Base-by-base conservation (phyloP, 2,329 filamentous ascomycete species). In the Sarocladiaceae sp. region DNA sequence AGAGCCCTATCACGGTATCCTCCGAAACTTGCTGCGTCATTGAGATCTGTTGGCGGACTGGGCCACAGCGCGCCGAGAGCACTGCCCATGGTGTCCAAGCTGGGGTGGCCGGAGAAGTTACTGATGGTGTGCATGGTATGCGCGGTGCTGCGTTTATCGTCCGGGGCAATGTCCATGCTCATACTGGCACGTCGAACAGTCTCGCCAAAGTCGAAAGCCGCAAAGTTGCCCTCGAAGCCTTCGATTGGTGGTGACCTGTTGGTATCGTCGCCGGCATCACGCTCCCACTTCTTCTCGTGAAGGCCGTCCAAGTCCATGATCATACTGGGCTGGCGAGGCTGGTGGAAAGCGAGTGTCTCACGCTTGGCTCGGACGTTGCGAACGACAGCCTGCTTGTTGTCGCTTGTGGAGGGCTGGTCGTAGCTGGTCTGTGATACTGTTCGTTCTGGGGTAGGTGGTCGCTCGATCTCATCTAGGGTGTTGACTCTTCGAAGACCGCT, bases 351-450 rank as follows among this genome's bases (percentile, higher is more conserved):
- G 13, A 78, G 58, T 1, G 76, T 79, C 39, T 82, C 76, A 28
- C 77, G 74, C 60, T 74, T 76, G 3, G 77, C 75, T n/a, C 61
- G 57, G 1, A 78, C 73, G 39, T 73, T 73, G 29, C 71, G 72
- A 35, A 80, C 74, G 4, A 78, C 63, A 1, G 76, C 76, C 57
- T 28, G 23, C 18, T 7, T 12, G 29, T 12, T 17, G 12, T 36
- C 47, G 15, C 28, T 61, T 53, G 62, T 67, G 53, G 60, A 59
- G 1, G 58, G 57, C n/a, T 73, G 71, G 39, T 76, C 70, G 47
- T 73, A 72, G 53, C 71, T 70, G 2, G 66, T 65, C 12, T 66
- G 66, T n/a, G 62, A 63, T 4, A 63, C 64, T 1, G 74, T 76
- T 2, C 65, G 60, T 4, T 50, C 47, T 5, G 47, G 47, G n/a